A percentile compares a stretch with the other conserved stretches of the same genome.
phyloP scores from a whole-genome alignment of 768 basidiomycete genomes.

The Ramaria sp. region DNA sequence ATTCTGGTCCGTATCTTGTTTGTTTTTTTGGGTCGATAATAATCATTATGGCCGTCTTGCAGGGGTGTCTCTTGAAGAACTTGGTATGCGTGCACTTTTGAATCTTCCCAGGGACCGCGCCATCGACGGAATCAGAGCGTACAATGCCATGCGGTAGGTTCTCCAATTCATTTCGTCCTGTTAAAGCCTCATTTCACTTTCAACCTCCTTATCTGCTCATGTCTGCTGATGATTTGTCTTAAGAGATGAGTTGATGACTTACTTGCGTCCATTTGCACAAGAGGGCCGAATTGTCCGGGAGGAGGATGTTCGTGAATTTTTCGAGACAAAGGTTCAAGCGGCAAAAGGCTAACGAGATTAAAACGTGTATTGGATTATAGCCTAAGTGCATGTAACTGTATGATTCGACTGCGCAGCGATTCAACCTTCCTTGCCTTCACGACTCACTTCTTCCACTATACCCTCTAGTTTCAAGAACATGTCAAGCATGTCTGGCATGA shows the following conservation, averaged over 20 bases:
- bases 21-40: background rate
- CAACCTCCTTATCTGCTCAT: background rate
- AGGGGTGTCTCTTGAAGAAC: slow-evolving; percentile 74
- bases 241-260: slow-evolving; percentile 62
- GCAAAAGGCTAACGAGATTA: background rate
- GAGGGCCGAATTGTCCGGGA: slow-evolving; percentile 66
- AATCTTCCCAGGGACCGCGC: slow-evolving; percentile 70
- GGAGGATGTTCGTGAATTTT: slow-evolving; percentile 58
- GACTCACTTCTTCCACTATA: background rate
- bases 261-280: slow-evolving; percentile 70
- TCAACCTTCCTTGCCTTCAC: too few species aligned
- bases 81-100: slow-evolving; percentile 69
- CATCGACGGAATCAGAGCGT: slow-evolving; percentile 75
- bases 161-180: background rate
- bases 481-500: background rate
- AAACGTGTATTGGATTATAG: background rate
- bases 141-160: slow-evolving; percentile 70
- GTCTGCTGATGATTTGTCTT: slow-evolving; percentile 6
- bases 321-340: slow-evolving; percentile 26
- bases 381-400: background rate
- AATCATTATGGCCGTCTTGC: background rate
- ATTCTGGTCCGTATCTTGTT: slow-evolving; percentile 48
- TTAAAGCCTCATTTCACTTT: too few species aligned
- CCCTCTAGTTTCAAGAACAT: background rate
- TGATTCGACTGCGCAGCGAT: too few species aligned